Evolutionary conservation across 1,284 basidiomycete species (phyloP).

Genomic region (Fereydounia khargensis): DNA sequence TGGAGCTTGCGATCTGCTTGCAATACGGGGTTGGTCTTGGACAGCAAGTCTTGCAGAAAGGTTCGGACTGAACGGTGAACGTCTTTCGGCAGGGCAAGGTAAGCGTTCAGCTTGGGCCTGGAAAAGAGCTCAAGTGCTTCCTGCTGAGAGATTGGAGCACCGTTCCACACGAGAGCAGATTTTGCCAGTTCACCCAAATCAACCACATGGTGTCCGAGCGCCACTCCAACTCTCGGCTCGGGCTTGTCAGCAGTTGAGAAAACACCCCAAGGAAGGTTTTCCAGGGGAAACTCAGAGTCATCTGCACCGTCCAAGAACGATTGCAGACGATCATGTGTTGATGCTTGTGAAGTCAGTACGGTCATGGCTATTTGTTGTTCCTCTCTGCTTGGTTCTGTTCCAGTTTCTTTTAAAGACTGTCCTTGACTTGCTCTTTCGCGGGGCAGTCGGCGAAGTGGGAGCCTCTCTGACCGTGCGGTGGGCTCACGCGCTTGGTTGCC

Average conservation of each 20-base stretch:
- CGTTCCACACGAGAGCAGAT: constrained; percentile 3
- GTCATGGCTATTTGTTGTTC: too few species aligned
- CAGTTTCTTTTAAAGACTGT: too few species aligned
- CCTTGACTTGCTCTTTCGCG: too few species aligned
- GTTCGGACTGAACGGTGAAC: constrained; percentile 8
- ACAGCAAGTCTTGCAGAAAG: constrained; percentile 15
- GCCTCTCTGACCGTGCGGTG: too few species aligned
- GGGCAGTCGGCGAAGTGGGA: too few species aligned
- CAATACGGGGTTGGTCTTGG: background rate
- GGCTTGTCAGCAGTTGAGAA: constrained; percentile 9
- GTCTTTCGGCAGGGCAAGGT: constrained; percentile 8
- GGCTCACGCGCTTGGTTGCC: too few species aligned
- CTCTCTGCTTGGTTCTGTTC: too few species aligned
- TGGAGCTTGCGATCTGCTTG: background rate
- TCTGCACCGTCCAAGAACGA: too few species aligned
- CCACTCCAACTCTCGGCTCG: constrained; percentile 12
- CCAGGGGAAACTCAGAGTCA: constrained; percentile 32
- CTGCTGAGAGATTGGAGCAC: background rate
- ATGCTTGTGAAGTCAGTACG: too few species aligned
- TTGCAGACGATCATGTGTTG: too few species aligned
- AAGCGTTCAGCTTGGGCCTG: constrained; percentile 21
- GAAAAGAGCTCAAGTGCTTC: background rate
- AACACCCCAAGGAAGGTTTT: constrained; percentile 39
- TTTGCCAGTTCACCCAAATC: constrained; percentile 26
- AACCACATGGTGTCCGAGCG: constrained; percentile 27